Percentiles rank a stretch among this genome's conserved stretches.
Evolutionary conservation across 139 green algal species (phyloP).

Genomic region (Chlorella sp.): DNA sequence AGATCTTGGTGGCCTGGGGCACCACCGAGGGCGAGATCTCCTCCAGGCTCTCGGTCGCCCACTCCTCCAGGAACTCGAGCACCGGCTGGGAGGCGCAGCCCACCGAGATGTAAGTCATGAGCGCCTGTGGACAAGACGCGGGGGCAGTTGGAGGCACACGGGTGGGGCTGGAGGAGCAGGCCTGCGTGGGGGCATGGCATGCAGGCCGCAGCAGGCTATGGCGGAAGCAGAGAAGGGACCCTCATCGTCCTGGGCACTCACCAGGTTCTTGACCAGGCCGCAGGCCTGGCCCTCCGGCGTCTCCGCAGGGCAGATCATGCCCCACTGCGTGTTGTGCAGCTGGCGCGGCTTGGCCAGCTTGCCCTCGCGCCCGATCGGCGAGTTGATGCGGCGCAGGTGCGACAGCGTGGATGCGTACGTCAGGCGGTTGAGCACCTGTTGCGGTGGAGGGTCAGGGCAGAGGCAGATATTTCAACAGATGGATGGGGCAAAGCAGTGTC

Average conservation of each 20-base stretch:
- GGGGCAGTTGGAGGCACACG: too few species aligned
- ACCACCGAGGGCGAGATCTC: constrained; percentile 75
- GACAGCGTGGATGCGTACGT: constrained; percentile 95
- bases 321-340: constrained; percentile 99
- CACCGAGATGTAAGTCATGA: constrained; percentile 93
- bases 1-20: constrained; percentile 74
- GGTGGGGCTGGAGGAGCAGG: too few species aligned
- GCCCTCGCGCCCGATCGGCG: constrained; percentile 92
- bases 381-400: constrained; percentile 97
- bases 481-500: not conserved
- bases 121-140: too few species aligned
- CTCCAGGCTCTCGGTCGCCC: constrained; percentile 78
- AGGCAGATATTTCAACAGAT: too few species aligned
- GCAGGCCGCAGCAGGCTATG: too few species aligned
- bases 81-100: constrained; percentile 70
- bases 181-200: too few species aligned
- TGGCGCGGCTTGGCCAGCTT: constrained; percentile 96
- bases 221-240: too few species aligned
- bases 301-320: constrained; percentile 97
- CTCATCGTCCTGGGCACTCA: too few species aligned
- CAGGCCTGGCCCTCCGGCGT: constrained; percentile 94
- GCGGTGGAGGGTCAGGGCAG: not conserved
- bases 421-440: constrained; percentile 94
- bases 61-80: constrained; percentile 83
- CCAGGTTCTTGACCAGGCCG: constrained; percentile 99